A percentile compares a stretch with the other conserved stretches of the same genome.
Evolutionary conservation across 2,329 filamentous ascomycete species (phyloP).

Genomic region (Raffaelea albimanens): DNA sequence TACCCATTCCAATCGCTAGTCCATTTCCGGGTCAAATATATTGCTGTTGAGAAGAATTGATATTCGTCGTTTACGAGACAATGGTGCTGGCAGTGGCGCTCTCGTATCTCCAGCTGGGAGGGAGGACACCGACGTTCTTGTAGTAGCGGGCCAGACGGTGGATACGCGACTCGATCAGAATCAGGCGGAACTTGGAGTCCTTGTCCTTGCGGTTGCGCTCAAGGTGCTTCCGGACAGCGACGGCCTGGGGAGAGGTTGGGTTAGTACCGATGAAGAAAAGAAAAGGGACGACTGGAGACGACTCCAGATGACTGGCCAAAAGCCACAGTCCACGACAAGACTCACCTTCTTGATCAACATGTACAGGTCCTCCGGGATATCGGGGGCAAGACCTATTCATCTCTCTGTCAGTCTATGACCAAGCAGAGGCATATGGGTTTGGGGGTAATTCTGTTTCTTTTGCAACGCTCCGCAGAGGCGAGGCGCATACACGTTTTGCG

Average conservation of each 20-base stretch:
- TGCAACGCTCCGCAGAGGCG: too few relatives aligned
- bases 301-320: background rate
- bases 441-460: too few relatives aligned
- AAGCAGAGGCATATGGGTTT: constrained; percentile 65
- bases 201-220: constrained; percentile 99
- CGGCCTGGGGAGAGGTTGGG: constrained; percentile 60
- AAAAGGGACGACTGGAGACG: background rate
- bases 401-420: constrained; percentile 90
- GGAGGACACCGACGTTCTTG: constrained; percentile 81
- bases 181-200: constrained; percentile 99
- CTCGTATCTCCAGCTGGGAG: constrained; percentile 99
- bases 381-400: constrained; percentile 94
- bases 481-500: too few relatives aligned
- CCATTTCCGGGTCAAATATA: too few relatives aligned
- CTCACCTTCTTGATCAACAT: constrained; percentile 99
- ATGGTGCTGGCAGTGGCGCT: constrained; percentile 90
- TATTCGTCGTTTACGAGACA: constrained; percentile 63
- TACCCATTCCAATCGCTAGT: too few relatives aligned
- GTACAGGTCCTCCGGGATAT: constrained; percentile 99
- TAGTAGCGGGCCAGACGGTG: constrained; percentile 95
- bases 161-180: constrained; percentile 99
- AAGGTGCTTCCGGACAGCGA: constrained; percentile 99
- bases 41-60: too few relatives aligned
- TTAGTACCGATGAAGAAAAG: background rate
- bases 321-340: background rate